A percentile compares a stretch with the other conserved stretches of the same genome.
Evolutionary conservation across 2,329 filamentous ascomycete species (phyloP).

Genomic region (Venturiaceae sp.): DNA sequence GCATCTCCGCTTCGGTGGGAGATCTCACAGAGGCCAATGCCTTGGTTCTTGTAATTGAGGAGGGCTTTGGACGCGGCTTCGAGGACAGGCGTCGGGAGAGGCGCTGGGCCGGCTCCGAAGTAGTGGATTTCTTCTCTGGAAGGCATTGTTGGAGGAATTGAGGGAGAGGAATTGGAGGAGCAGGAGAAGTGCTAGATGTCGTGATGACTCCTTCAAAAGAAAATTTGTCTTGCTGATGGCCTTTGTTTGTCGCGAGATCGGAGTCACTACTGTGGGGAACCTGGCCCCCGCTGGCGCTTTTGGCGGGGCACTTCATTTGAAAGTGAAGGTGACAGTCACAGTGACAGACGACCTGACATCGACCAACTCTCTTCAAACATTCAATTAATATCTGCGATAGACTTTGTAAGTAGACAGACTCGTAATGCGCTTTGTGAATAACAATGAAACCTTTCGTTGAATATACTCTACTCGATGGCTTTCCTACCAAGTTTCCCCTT

Average conservation of each 20-base stretch:
- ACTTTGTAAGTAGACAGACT: no score
- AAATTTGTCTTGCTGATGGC: background rate
- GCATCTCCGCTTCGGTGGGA: conserved; percentile 79
- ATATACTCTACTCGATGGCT: background rate
- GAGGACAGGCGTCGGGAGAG: conserved; percentile 71
- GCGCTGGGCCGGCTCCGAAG: conserved; percentile 86
- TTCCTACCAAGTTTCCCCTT: background rate
- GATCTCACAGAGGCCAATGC: conserved; percentile 81
- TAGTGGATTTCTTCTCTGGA: conserved; percentile 67
- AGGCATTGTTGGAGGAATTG: conserved; percentile 45
- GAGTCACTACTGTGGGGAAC: background rate
- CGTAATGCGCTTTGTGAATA: background rate
- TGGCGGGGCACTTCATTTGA: no score
- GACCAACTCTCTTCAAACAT: no score
- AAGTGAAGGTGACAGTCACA: no score
- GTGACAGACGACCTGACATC: background rate
- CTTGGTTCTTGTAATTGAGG: conserved; percentile 70
- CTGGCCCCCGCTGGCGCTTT: no score
- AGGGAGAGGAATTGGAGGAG: background rate
- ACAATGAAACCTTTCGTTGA: no score
- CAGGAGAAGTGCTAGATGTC: background rate
- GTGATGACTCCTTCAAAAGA: background rate
- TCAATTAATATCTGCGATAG: no score
- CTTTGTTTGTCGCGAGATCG: background rate
- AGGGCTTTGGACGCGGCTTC: conserved; percentile 68